Percentiles rank a stretch among this genome's conserved stretches.
phyloP scores from a whole-genome alignment of 768 basidiomycete species.

The Hypsizygus marmoreus region DNA sequence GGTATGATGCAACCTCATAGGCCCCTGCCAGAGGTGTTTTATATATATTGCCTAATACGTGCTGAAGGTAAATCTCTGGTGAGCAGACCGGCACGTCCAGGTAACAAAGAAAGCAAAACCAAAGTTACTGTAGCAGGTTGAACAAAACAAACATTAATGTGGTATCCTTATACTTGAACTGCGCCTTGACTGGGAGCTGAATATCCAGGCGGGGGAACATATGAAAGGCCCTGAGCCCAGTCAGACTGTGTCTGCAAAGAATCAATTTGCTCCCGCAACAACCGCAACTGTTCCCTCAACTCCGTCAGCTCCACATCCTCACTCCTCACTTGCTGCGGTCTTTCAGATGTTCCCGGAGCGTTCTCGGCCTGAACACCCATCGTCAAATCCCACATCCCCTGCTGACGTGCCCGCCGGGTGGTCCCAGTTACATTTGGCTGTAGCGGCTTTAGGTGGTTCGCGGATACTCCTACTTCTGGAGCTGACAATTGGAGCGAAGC shows the following conservation, averaged over 20 bases:
- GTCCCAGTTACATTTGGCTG: not conserved
- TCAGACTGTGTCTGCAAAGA: conserved; percentile 2
- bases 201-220: conserved; percentile 3
- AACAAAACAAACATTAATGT: no score
- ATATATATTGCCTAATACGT: no score
- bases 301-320: not conserved
- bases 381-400: not conserved
- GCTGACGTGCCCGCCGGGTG: not conserved
- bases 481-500: no score
- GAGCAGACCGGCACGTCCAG: no score
- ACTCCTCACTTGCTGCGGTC: not conserved
- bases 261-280: no score
- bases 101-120: no score
- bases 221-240: conserved; percentile 7
- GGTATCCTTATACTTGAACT: no score
- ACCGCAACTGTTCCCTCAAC: not conserved
- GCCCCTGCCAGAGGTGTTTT: no score
- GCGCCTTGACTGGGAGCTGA: no score
- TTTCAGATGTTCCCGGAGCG: not conserved
- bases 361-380: not conserved
- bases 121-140: no score
- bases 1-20: no score
- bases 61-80: no score
- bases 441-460: not conserved
- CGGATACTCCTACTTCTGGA: not conserved